phyloP scores from a whole-genome alignment of 2,329 filamentous ascomycete species.

The Stagonosporopsis rhizophila region DNA sequence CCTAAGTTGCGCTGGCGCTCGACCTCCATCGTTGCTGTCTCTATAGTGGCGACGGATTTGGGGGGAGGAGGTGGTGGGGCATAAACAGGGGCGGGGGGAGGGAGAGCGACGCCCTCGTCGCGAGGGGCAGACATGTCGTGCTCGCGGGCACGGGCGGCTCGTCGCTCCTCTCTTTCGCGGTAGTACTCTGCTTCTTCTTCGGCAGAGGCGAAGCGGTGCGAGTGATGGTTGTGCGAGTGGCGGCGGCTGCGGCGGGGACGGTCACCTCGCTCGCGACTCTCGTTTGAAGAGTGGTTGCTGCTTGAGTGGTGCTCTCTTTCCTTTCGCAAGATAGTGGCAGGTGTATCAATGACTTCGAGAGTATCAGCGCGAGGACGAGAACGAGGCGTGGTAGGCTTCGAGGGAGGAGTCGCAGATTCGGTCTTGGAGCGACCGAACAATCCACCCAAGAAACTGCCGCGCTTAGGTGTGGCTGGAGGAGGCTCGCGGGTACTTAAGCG shows the following conservation, averaged over 20 bases:
- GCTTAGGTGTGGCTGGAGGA: conserved; percentile 30
- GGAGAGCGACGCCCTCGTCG: conserved; percentile 34
- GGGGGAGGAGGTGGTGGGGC: conserved; percentile 28
- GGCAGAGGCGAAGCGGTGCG: conserved; percentile 36
- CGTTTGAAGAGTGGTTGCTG: conserved; percentile 43
- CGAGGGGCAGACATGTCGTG: conserved; percentile 38
- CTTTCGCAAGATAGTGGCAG: conserved; percentile 24
- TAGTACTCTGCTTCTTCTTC: conserved; percentile 46
- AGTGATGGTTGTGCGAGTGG: conserved; percentile 34
- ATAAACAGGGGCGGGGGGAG: conserved; percentile 19
- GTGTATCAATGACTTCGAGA: conserved; percentile 24
- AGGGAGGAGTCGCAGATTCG: conserved; percentile 34
- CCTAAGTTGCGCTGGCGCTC: conserved; percentile 3
- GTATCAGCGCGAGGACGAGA: conserved; percentile 37
- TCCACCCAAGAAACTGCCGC: conserved; percentile 42
- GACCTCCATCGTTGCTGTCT: conserved; percentile 30
- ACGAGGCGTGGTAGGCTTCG: conserved; percentile 35
- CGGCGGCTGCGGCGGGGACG: conserved; percentile 42
- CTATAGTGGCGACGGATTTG: conserved; percentile 12
- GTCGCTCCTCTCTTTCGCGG: conserved; percentile 39
- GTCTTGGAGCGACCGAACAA: conserved; percentile 44
- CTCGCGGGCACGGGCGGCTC: conserved; percentile 34
- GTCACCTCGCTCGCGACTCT: conserved; percentile 40
- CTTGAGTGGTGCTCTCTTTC: conserved; percentile 35
- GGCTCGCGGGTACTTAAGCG: conserved; percentile 39